Evolutionary conservation across 106 monocot species (phyloP), one percentile per base, ranked within the genome.

Genomic region (Allium cepa): DNA sequence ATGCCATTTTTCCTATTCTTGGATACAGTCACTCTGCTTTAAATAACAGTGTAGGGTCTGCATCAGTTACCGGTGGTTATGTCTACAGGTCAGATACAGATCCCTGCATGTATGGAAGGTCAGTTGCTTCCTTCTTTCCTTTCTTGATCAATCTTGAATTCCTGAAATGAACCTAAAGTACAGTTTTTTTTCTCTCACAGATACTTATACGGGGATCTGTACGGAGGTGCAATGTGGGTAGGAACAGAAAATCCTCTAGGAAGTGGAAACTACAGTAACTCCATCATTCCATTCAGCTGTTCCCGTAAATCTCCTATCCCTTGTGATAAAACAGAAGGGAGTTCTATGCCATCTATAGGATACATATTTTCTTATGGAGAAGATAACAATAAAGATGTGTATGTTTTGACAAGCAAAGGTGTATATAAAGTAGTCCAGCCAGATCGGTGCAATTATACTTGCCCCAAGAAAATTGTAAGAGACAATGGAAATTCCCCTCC

Each of bases 61-160:
- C 87, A 16, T 75, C 99, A 27, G 76, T 99, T 46, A 87, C 62
- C 3, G 99, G 87, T 15, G 99, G 99, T 15, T 93, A 85, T 72
- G 93, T 93, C 45, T 93, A 90, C 52, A 76, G 99, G 56, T 84
- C 90, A 13, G 71, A 28, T 4, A 72, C 82, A 26, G 99, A 99
- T 64, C 99, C 99, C 28, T 99, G 99, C 80, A 55, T 99, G 77
- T 83, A 56, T 74, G 99, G 97, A 73, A 99, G 93, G 99, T 93
- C 60, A 73, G 53, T 69, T 27, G 28, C 9, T 10, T 53, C 52
- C 52, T 53, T 10, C 9, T 10, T 13, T 53, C 52, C 52, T 13
- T 15, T 12, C 11, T 15, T 15, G 53, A 12, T 55, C 15, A 55
- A 55, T 2, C 53, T 11, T 15, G 53, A 55, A 12, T 55, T 55